Evolutionary conservation across 805 yeast genomes (phyloP).

Genomic region (Millerozyma acaciae): DNA sequence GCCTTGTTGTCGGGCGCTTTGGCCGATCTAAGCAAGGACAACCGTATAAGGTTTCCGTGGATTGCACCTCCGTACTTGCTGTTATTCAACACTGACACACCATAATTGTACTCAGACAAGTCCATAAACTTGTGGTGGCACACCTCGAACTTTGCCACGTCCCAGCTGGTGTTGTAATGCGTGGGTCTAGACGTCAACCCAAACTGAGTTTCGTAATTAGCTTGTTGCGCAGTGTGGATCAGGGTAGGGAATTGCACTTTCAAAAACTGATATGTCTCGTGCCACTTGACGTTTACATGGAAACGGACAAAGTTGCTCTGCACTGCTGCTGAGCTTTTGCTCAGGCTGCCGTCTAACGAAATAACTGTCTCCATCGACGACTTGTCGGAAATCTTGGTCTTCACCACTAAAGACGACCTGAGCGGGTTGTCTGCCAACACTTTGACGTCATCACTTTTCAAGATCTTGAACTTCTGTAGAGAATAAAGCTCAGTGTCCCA

Average conservation of each 20-base stretch:
- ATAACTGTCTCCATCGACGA: constrained; percentile 65
- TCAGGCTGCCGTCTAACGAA: constrained; percentile 56
- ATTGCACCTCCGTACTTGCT: constrained; percentile 89
- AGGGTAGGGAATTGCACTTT: constrained; percentile 95
- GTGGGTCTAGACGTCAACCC: constrained; percentile 92
- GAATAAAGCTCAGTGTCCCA: constrained; percentile 97
- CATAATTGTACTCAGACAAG: constrained; percentile 79
- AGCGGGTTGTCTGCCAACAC: constrained; percentile 51
- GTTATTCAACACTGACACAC: constrained; percentile 80
- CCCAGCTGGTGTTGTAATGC: constrained; percentile 94
- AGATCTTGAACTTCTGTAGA: constrained; percentile 60
- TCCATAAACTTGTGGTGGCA: constrained; percentile 94
- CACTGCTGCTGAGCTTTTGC: constrained; percentile 38
- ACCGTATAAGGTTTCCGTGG: constrained; percentile 88
- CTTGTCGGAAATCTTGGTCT: constrained; percentile 52
- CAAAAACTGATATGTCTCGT: constrained; percentile 79
- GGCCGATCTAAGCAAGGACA: constrained; percentile 84
- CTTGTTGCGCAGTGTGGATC: constrained; percentile 61
- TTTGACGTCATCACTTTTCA: constrained; percentile 35
- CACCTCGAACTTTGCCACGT: constrained; percentile 92
- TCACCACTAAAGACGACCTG: constrained; percentile 59
- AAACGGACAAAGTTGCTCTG: constrained; percentile 35
- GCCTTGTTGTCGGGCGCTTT: constrained; percentile 94
- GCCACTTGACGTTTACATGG: constrained; percentile 67
- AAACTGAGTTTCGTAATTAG: constrained; percentile 90